Evolutionary conservation across 768 basidiomycete species (phyloP), one percentile per base, ranked within the genome.

Genomic region (Amanita pseudoporphyria): DNA sequence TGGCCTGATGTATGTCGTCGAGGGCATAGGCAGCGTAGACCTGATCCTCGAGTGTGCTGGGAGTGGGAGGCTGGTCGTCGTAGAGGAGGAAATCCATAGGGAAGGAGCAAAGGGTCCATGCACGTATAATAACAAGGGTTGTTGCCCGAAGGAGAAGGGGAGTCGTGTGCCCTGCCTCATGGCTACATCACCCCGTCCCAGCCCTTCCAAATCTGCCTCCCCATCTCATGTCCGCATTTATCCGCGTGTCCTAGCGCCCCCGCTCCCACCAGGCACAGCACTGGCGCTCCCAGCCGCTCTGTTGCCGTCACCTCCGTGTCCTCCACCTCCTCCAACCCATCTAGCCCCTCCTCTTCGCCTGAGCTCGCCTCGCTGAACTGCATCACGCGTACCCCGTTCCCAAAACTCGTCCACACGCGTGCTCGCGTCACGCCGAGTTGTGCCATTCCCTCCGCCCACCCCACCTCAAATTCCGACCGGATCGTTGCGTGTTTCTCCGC

Each of bases 1-100:
- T 80, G 39, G 82, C 82, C 53, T 78, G 73, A 52, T 77, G 80
- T 50, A 84, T 76, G 66, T 85, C 69, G 60, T 84, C 82, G 54
- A 72, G 67, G 0, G 81, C 79, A 57, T 84, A 84, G 6, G 83
- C 83, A 56, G 74, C 68, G 57, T 83, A 80, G 32, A 84, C 71
- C 61, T 78, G 78, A 68, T 83, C 82, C 44, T 76, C 72, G 53
- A 84, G 72, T 0, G 78, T 74, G 62, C 42, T 72, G 56, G 60
- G 67, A 19, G 67, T 66, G 9, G 62, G 66, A 0, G 67, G 71
- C 0, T 70, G 73, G 0, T 73, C 72, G 58, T 74, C 74, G 58
- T n/a, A n/a, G n/a, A 70, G 64, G 58, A 4, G 5, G 31, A 63
- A 64, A 49, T 55, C 64, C 28, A 57, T 54, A 10, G 65, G 60